phyloP scores from a whole-genome alignment of 2,329 filamentous ascomycete genomes.

The Aureobasidium sp. region DNA sequence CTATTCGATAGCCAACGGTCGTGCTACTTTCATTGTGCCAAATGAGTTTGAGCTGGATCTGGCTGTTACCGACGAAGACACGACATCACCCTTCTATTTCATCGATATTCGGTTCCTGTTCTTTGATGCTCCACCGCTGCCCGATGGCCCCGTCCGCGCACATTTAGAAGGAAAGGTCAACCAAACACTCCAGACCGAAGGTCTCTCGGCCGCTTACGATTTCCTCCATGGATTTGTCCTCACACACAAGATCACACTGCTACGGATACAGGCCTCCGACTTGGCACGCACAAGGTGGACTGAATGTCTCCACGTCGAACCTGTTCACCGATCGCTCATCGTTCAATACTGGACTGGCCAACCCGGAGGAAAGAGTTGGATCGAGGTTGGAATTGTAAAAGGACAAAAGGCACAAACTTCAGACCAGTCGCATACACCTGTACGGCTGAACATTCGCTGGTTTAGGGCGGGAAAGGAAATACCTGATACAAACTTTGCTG shows the following conservation, averaged over 20 bases:
- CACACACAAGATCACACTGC: constrained; percentile 80
- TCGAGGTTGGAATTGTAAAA: constrained; percentile 74
- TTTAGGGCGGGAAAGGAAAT: constrained; percentile 74
- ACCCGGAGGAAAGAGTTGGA: constrained; percentile 72
- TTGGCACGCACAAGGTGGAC: constrained; percentile 67
- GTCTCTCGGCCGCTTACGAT: constrained; percentile 71
- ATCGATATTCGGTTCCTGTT: constrained; percentile 86
- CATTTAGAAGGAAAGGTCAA: constrained; percentile 67
- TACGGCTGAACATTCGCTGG: constrained; percentile 59
- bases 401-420: constrained; percentile 33
- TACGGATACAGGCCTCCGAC: constrained; percentile 66
- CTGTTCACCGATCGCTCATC: constrained; percentile 69
- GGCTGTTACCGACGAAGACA: constrained; percentile 78
- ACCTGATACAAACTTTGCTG: constrained; percentile 53
- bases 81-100: constrained; percentile 80
- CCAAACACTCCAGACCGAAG: constrained; percentile 56
- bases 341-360: constrained; percentile 84
- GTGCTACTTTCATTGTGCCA: constrained; percentile 75
- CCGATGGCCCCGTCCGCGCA: constrained; percentile 51
- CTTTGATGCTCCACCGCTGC: constrained; percentile 54
- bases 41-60: constrained; percentile 90
- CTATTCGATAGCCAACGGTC: constrained; percentile 73
- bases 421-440: constrained; percentile 22
- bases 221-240: constrained; percentile 81
- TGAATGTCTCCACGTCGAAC: constrained; percentile 66